These are phyloP conservation scores for Canna indica DNA, from an alignment of 176 grass and related monocot species.

Conservation along the genomic window DNA sequence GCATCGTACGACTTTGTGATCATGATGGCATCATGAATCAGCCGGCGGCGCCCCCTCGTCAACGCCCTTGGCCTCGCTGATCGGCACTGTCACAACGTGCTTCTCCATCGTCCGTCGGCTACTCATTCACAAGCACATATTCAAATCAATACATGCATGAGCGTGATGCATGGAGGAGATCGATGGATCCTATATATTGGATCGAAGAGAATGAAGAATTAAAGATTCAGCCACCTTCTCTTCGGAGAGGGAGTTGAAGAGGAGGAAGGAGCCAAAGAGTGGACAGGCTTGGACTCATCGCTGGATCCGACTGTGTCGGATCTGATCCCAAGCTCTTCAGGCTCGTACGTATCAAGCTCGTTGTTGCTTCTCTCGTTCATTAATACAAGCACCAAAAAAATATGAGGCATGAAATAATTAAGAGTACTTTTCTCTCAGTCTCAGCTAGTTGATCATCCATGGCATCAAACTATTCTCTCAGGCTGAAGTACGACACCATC, in stretches of 20 bases:
- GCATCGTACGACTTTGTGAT: too few relatives aligned
- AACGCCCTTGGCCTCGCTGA: constrained; percentile 30
- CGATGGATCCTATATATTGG: too few relatives aligned
- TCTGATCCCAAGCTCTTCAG: constrained; percentile 42
- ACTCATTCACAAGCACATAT: not conserved
- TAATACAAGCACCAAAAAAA: not conserved
- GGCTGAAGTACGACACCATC: constrained; percentile 50
- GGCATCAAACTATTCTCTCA: constrained; percentile 11
- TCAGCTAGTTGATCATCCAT: too few relatives aligned
- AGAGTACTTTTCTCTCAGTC: too few relatives aligned
- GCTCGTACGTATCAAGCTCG: constrained; percentile 46
- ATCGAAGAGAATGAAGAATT: not conserved
- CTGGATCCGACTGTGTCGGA: constrained; percentile 7
- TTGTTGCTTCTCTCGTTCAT: constrained; percentile 54
- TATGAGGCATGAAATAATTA: too few relatives aligned
- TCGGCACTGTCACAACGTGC: constrained; percentile 73
- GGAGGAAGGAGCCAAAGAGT: constrained; percentile 1
- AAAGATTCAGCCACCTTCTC: constrained; percentile 38
- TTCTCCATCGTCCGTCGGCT: constrained; percentile 93
- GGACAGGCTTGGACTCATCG: constrained; percentile 14
- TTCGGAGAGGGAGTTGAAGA: constrained; percentile 34
- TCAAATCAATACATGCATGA: not conserved
- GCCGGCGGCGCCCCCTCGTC: constrained; percentile 85
- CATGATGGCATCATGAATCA: too few relatives aligned
- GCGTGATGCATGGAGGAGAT: not conserved